These are phyloP conservation scores for Camelina neglecta DNA, from an alignment of 345 rosid species.

Conservation along the genomic window DNA sequence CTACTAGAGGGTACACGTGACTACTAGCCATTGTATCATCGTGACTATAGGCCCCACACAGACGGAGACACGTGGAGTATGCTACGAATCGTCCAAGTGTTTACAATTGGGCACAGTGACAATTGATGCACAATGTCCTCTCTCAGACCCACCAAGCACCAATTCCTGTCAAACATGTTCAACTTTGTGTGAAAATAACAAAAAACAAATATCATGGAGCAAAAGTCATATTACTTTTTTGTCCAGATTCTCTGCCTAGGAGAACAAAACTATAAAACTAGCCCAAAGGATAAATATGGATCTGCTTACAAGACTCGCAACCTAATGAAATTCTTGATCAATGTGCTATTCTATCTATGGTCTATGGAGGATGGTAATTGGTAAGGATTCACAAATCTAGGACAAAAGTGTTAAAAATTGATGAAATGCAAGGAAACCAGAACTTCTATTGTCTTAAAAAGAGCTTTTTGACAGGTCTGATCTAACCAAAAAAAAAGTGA, in stretches of 20 bases:
- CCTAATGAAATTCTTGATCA: not conserved
- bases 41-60: slow-evolving; percentile 18
- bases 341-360: not conserved
- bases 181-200: not conserved
- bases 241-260: not conserved
- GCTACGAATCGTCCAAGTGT: slow-evolving; percentile 41
- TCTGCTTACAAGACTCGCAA: slow-evolving; percentile 12
- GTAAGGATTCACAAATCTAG: not conserved
- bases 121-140: slow-evolving; percentile 36
- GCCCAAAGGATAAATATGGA: not conserved
- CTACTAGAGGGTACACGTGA: slow-evolving; percentile 35
- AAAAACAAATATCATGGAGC: not conserved
- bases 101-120: slow-evolving; percentile 25
- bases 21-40: slow-evolving; percentile 6
- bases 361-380: not conserved
- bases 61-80: slow-evolving; percentile 18
- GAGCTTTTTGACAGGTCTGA: not conserved
- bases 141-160: slow-evolving; percentile 35
- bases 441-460: not conserved
- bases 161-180: slow-evolving; percentile 9
- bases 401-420: not conserved
- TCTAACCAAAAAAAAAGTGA: not conserved
- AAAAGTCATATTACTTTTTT: not conserved
- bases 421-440: not conserved
- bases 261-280: not conserved